Evolutionary conservation across 164 flowering plant species (phyloP), one percentile per base, ranked within the genome.

Genomic region (Umbilicus rupestris): DNA sequence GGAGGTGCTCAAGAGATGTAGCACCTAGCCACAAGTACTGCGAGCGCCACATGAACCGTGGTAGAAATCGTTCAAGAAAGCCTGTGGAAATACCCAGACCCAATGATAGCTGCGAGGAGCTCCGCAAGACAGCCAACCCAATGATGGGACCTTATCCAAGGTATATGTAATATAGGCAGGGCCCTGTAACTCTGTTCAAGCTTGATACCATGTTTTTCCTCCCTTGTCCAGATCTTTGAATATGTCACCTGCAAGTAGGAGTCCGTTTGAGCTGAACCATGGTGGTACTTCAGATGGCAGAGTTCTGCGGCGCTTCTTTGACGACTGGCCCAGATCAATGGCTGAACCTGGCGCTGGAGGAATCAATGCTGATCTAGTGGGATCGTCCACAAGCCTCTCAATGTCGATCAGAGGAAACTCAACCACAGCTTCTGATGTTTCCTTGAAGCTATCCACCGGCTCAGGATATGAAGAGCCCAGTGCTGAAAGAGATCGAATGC

Each of bases 21-120:
- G 88, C 87, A 59, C 69, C 76, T 9, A 89, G 87, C 20, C 91
- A 88, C 47, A 92, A 90, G 79, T 90, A 92, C 73, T 92, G 96
- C 69, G 96, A 92, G 79, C 96, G 98, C 77, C 98, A 92, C 74
- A 70, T 92, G 74, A 89, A 90, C 81, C 89, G 96, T 17, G 98
- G 98, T 77, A 80, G 91, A 63, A 89, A 87, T 85, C 98, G 96
- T 92, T 92, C 98, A 89, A 92, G 98, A 92, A 92, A 92, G 98
- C 96, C 88, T 85, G 96, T 90, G 98, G 98, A 92, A 90, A 73
- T 69, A 70, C 81, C 91, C 85, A 78, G 86, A 42, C 68, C 74
- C 22, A 62, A 65, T 33, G 7, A 82, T 17, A n/a, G 37, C 7
- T 67, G 28, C 14, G 66, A 22, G 5, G 55, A 50, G 58, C 73